phyloP scores from a whole-genome alignment of 345 rosid genomes.

The Eucalyptus victrix region DNA sequence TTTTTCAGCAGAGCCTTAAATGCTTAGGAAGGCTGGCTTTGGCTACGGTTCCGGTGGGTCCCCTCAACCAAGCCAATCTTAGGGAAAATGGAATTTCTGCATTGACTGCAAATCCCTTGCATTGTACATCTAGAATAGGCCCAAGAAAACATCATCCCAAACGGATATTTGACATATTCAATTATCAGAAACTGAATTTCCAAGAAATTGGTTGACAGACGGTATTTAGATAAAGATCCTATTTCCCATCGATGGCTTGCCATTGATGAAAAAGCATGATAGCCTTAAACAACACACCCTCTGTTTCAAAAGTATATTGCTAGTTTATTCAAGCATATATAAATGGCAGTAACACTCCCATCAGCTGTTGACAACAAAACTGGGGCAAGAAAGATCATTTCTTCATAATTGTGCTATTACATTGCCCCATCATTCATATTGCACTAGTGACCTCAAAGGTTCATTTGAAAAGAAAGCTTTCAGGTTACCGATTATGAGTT shows the following conservation, averaged over 20 bases:
- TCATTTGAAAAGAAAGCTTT: conserved; percentile 52
- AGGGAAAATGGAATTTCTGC: too few species aligned
- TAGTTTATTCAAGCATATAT: neutral
- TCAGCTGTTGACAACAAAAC: neutral
- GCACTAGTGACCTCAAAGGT: conserved; percentile 17
- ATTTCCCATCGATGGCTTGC: neutral
- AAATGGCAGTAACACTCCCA: neutral
- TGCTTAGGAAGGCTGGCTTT: too few species aligned
- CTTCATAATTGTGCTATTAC: neutral
- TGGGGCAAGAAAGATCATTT: neutral
- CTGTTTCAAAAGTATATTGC: neutral
- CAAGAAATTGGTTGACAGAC: neutral
- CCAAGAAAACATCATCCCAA: too few species aligned
- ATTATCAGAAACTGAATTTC: too few species aligned
- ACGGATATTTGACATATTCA: too few species aligned
- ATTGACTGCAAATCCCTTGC: too few species aligned
- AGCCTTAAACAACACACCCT: neutral
- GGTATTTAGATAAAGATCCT: neutral
- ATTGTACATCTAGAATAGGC: too few species aligned
- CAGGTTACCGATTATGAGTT: conserved; percentile 33
- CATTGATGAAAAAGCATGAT: neutral
- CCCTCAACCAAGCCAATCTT: too few species aligned
- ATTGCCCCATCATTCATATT: neutral
- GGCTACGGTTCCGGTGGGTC: too few species aligned
- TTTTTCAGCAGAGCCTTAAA: too few species aligned